Base-by-base conservation (phyloP, 352 stramenopile genomes). In the Phytophthora nicotianae region DNA sequence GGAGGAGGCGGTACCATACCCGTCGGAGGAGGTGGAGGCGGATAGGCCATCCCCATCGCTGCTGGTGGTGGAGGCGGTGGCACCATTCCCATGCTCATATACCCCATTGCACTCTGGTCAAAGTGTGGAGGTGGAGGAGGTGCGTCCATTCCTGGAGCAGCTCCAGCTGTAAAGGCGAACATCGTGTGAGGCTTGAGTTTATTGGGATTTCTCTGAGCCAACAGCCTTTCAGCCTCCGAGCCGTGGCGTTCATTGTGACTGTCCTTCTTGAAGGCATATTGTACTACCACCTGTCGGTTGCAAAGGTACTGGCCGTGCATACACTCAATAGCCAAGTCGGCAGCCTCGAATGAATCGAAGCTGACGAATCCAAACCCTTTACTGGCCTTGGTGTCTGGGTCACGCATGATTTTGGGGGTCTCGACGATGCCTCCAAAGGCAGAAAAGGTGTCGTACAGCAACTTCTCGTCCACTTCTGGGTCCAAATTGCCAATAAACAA, bases 191-290 rank as follows among this genome's bases (percentile, higher is more conserved):
- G 86, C 51, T 91, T 76, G 20, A 93, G 68, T 51, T 89, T 89
- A 55, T 91, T 93, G 13, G 80, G 88, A 62, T 93, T 96, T 55
- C 63, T 86, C 60, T 90, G 83, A 10, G 90, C 90, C 27, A 97
- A 64, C 45, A 97, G 60, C 9, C 90, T 75, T 66, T 97, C 91
- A 37, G 91, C 91, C 50, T 96, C 82, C 1, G 91, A 96, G 14
- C 95, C 95, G 64, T 98, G 95, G 20, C 95, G 79, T 62, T 98
- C 95, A 32, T 93, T 90, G 38, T 95, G 80, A 43, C 86, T 96
- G 65, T 98, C 96, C 68, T 98, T 98, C 80, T 99, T 99, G 78
- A 98, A 99, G 9, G 97, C 97, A 80, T 99, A 99, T 74, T 99
- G 94, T 9, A 99, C 97, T 32, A 97, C 84, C 64, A 99, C 98